These are phyloP conservation scores for Aspergillus spinulosporus DNA, from an alignment of 2,329 filamentous ascomycete species.

Conservation along the genomic window DNA sequence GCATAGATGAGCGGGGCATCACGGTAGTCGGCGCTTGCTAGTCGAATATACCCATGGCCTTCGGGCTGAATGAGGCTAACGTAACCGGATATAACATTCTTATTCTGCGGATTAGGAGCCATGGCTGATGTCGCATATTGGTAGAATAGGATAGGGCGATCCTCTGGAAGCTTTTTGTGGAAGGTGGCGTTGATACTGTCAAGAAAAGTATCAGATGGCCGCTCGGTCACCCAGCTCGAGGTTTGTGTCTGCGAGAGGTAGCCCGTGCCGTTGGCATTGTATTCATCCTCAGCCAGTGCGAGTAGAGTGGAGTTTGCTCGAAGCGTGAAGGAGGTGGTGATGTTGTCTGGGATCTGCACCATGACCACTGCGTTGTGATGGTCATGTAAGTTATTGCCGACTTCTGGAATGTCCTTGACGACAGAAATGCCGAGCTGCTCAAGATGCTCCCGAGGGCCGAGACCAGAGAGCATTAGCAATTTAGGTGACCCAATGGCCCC, in stretches of 20 bases:
- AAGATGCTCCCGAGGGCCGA: neutral
- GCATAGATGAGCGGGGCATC: neutral
- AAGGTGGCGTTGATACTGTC: neutral
- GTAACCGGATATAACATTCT: neutral
- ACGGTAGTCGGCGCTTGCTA: neutral
- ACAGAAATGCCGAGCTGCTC: neutral
- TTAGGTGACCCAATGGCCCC: constrained; percentile 2
- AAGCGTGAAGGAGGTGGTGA: neutral
- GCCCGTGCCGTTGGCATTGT: neutral
- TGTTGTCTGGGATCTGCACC: neutral
- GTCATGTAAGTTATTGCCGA: constrained; percentile 5
- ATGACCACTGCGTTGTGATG: constrained; percentile 2
- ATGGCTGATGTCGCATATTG: neutral
- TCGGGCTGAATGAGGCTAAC: neutral
- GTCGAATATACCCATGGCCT: neutral
- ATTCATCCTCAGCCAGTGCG: neutral
- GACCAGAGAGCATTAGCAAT: constrained; percentile 4
- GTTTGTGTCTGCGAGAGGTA: neutral
- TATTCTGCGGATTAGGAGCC: neutral
- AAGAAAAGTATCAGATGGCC: neutral
- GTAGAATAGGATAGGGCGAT: neutral
- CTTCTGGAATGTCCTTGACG: neutral
- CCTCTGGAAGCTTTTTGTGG: neutral
- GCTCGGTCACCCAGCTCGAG: neutral
- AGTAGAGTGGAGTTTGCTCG: neutral